Percentiles rank a stretch among this genome's conserved stretches.
These are phyloP conservation scores for Byssochlamys sp. DNA, from an alignment of 2,329 filamentous ascomycete species.

Conservation along the genomic window DNA sequence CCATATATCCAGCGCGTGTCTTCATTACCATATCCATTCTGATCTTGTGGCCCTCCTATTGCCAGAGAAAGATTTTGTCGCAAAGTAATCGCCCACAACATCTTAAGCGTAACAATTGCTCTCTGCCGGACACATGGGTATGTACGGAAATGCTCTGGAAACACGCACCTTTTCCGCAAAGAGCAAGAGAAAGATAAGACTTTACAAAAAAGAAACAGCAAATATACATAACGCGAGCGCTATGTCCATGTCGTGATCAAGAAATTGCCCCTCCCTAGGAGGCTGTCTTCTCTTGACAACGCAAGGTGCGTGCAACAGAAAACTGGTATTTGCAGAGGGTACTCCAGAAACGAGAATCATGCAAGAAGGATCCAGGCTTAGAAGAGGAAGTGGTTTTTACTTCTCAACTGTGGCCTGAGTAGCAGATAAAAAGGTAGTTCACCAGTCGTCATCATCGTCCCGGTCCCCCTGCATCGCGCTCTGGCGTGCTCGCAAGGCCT, in stretches of 20 bases:
- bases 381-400: not conserved
- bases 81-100: not conserved
- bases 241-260: not conserved
- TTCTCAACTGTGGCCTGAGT: not conserved
- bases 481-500: slow-evolving; percentile 67
- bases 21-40: not conserved
- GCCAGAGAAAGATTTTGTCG: not conserved
- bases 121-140: not conserved
- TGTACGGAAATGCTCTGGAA: not conserved
- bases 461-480: slow-evolving; percentile 63
- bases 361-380: not conserved
- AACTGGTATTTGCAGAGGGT: not conserved
- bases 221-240: not conserved
- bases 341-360: not conserved
- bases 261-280: not conserved
- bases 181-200: not conserved
- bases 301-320: not conserved
- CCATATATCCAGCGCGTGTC: not conserved
- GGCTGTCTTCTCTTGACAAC: not conserved
- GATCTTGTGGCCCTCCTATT: not conserved
- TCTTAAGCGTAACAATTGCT: not conserved
- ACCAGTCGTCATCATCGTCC: slow-evolving; percentile 65
- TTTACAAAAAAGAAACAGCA: not conserved
- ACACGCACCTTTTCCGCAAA: not conserved
- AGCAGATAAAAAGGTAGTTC: slow-evolving; percentile 12